A percentile compares a stretch with the other conserved stretches of the same genome.
Conservation (phyloP, 2,329 filamentous ascomycete species). For the Talaromyces islandicus region DNA sequence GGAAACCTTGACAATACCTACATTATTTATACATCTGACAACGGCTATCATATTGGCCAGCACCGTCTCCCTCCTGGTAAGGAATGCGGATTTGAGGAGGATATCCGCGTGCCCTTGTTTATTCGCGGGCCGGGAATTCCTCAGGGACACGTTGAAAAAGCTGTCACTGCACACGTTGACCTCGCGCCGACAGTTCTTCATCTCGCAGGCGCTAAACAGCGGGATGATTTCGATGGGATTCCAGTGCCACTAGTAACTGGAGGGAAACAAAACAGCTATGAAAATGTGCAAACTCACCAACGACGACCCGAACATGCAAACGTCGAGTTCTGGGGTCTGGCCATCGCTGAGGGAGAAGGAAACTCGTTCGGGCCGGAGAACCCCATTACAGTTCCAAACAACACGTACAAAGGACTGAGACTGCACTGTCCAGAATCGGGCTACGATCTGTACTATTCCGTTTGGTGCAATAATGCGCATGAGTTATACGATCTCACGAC, state of each 20-base stretch:
- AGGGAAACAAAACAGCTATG: not conserved
- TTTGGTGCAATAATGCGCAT: constrained; percentile 38
- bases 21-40: constrained; percentile 57
- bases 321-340: constrained; percentile 52
- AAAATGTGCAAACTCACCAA: constrained; percentile 18
- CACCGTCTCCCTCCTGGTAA: constrained; percentile 56
- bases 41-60: constrained; percentile 57
- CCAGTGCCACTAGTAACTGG: constrained; percentile 39
- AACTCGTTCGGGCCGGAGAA: constrained; percentile 13
- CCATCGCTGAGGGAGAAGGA: constrained; percentile 22
- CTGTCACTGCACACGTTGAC: constrained; percentile 59
- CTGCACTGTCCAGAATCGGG: constrained; percentile 4
- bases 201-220: constrained; percentile 32
- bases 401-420: constrained; percentile 36
- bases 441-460: constrained; percentile 36
- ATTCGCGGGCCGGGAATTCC: constrained; percentile 54
- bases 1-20: constrained; percentile 49
- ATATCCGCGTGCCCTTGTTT: constrained; percentile 55
- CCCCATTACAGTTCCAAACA: constrained; percentile 20
- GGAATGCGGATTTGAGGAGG: constrained; percentile 53
- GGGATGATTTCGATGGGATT: constrained; percentile 52
- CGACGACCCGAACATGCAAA: constrained; percentile 50
- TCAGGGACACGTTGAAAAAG: constrained; percentile 33
- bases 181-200: constrained; percentile 56
- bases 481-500: constrained; percentile 33